Conservation (phyloP, 495 filamentous ascomycete genomes). For the Lepraria neglecta region DNA sequence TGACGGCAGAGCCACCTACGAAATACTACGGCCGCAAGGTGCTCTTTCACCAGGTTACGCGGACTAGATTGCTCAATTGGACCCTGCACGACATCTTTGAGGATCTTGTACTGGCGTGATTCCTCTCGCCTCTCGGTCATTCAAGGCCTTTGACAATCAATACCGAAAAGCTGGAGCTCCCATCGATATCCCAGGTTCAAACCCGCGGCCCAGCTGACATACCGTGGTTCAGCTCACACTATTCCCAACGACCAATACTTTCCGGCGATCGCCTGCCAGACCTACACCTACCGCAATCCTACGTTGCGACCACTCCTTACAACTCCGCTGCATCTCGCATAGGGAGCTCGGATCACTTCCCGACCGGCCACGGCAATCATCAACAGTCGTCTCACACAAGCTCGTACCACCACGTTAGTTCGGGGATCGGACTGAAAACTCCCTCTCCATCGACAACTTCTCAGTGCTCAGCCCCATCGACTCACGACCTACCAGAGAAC, state of each 20-base stretch:
- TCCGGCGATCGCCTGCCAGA: constrained; percentile 73
- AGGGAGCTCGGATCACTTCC: constrained; percentile 41
- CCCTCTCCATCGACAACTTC: constrained; percentile 44
- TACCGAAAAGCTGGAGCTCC: constrained; percentile 98
- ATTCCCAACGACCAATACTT: constrained; percentile 59
- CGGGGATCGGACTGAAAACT: constrained; percentile 28
- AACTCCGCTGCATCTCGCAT: constrained; percentile 45
- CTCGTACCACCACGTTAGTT: constrained; percentile 11
- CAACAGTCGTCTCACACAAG: constrained; percentile 35
- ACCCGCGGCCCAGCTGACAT: constrained; percentile 79
- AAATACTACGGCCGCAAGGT: background rate
- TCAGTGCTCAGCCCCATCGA: constrained; percentile 26
- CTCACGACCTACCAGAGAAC: constrained; percentile 24
- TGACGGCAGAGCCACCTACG: background rate
- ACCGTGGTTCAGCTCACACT: constrained; percentile 69
- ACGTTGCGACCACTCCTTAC: constrained; percentile 52
- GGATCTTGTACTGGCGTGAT: constrained; percentile 32
- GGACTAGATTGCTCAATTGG: constrained; percentile 25
- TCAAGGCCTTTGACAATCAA: constrained; percentile 42
- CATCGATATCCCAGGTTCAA: constrained; percentile 84
- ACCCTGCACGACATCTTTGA: constrained; percentile 23
- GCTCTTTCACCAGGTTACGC: background rate
- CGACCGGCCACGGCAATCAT: constrained; percentile 47
- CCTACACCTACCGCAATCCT: constrained; percentile 61
- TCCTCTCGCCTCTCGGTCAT: constrained; percentile 27